Evolutionary conservation across 2,329 filamentous ascomycete species (phyloP), one percentile per base, ranked within the genome.

Genomic region (Chrysosphaeria jannelii): DNA sequence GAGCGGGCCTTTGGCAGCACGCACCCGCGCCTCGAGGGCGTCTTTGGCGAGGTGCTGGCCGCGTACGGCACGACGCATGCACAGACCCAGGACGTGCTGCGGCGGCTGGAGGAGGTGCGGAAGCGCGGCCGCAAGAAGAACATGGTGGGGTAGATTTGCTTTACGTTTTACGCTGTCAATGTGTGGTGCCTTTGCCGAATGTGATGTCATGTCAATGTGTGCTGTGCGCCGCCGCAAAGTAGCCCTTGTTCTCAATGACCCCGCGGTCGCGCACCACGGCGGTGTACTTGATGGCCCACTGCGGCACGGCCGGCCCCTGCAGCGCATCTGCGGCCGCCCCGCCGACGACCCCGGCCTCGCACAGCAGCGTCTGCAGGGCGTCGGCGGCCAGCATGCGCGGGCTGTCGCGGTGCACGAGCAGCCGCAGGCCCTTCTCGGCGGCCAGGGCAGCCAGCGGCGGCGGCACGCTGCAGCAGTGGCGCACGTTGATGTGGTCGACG

Each of bases 271-370:
- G 71, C 19, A 93, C 75, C 28, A 93, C 81, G 2, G 85, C 85
- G 18, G 81, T 91, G 41, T 97, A 97, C 41, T 93, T 89, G 33
- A 81, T 69, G 14, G 93, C 85, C 81, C 85, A 97, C 40, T 81
- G 66, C 14, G 85, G 79, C 28, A 62, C 58, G 23, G 93, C 56
- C 32, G 90, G 65, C 4, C 76, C 79, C 33, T 57, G 53, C 27
- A 89, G 48, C 1, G 71, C 69, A 28, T 57, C 52, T 9, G 63
- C 49, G 0, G 63, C 65, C 7, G 63, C 59, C 2, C 78, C 72
- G n/a, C n/a, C n/a, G n/a, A n/a, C n/a, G n/a, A n/a, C n/a, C n/a
- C n/a, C n/a, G n/a, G n/a, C n/a, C n/a, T n/a, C n/a, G n/a, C n/a
- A n/a, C 3, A 97, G 50, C 20, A 97, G 54, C 38, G 90, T 75